Percentiles rank a stretch among this genome's conserved stretches.
These are phyloP conservation scores for Podila epicladia DNA, from an alignment of 192 early-diverging fungal genomes.

Conservation along the genomic window DNA sequence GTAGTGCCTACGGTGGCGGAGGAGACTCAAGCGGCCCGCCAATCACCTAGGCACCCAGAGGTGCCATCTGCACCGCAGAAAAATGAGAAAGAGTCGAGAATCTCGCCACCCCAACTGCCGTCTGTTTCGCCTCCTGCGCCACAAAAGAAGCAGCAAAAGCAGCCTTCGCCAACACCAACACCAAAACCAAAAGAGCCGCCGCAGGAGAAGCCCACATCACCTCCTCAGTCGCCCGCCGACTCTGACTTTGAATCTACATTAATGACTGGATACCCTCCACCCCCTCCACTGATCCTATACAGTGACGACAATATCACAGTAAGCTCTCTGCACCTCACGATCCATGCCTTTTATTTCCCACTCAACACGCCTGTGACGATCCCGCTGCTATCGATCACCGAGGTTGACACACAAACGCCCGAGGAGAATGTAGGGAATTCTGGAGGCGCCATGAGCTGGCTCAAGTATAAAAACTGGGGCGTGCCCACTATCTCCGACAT, in stretches of 20 bases:
- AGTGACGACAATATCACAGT: slow-evolving; percentile 46
- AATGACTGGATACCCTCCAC: slow-evolving; percentile 31
- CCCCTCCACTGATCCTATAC: slow-evolving; percentile 40
- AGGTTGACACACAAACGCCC: slow-evolving; percentile 19
- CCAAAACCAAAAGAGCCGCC: background rate
- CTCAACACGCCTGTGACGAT: slow-evolving; percentile 44
- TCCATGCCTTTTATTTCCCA: slow-evolving; percentile 48
- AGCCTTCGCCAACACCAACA: background rate
- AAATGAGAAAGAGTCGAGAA: no score
- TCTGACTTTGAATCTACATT: background rate
- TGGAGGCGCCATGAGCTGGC: slow-evolving; percentile 25
- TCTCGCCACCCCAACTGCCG: no score
- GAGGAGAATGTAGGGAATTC: background rate
- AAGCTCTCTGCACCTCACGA: slow-evolving; percentile 45
- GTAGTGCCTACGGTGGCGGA: background rate
- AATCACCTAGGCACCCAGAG: background rate
- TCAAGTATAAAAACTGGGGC: slow-evolving; percentile 50
- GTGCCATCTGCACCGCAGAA: background rate
- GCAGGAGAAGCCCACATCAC: background rate
- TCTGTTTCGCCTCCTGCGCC: no score
- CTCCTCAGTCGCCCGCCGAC: background rate
- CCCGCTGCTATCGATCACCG: slow-evolving; percentile 34
- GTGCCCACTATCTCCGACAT: slow-evolving; percentile 25
- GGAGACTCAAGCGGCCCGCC: background rate
- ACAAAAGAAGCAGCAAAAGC: slow-evolving; percentile 7